Conservation (phyloP, 805 yeast species). For the Wickerhamomyces queroliae region DNA sequence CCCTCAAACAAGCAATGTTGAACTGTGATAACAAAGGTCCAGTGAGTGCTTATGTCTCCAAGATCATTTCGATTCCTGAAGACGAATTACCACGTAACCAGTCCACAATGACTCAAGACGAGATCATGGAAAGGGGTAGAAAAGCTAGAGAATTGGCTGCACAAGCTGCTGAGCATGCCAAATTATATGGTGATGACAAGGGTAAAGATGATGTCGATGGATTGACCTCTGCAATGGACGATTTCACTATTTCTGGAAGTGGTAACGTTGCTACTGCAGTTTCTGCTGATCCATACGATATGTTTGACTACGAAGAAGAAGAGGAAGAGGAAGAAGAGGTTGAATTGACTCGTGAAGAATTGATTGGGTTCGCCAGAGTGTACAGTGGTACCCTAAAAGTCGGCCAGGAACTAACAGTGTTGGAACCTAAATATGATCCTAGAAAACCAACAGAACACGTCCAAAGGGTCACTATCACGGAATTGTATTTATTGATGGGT, state of each 20-base stretch:
- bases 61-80: conserved; percentile 81
- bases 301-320: conserved; percentile 48
- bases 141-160: conserved; percentile 62
- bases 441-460: conserved; percentile 47
- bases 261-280: conserved; percentile 16
- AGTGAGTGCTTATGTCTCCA: conserved; percentile 75
- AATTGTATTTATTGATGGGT: conserved; percentile 85
- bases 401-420: conserved; percentile 70
- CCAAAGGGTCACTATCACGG: conserved; percentile 54
- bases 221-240: conserved; percentile 19
- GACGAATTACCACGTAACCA: conserved; percentile 64
- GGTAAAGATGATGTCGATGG: conserved; percentile 11
- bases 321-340: conserved; percentile 40
- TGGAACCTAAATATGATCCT: conserved; percentile 89
- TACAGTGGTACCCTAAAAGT: conserved; percentile 76
- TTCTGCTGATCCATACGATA: conserved; percentile 30
- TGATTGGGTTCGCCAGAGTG: conserved; percentile 85
- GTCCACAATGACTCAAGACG: conserved; percentile 42
- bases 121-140: conserved; percentile 55
- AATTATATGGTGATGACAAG: conserved; percentile 17
- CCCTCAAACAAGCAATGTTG: conserved; percentile 49
- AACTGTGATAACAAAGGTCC: conserved; percentile 66
- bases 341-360: conserved; percentile 46
- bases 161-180: conserved; percentile 56
- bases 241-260: conserved; percentile 6